Percentiles rank a stretch among this genome's conserved stretches.
These are phyloP conservation scores for Microthlaspi erraticum DNA, from an alignment of 345 rosid genomes.

Conservation along the genomic window DNA sequence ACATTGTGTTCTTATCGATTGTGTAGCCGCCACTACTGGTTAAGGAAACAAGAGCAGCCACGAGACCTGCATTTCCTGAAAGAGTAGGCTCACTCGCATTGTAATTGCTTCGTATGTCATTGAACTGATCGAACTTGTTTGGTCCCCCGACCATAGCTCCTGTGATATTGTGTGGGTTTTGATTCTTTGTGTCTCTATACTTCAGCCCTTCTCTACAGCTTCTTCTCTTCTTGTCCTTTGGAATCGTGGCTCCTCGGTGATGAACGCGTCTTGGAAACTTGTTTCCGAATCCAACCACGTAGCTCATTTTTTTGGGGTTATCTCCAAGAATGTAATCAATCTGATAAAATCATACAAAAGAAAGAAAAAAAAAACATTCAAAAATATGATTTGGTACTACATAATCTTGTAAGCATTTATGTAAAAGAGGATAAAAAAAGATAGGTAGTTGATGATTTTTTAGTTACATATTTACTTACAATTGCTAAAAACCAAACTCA, in stretches of 20 bases:
- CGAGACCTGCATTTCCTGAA: conserved; percentile 82
- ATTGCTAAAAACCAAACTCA: neutral
- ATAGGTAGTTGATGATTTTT: neutral
- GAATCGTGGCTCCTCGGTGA: conserved; percentile 85
- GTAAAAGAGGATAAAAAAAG: neutral
- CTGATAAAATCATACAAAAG: conserved; percentile 40
- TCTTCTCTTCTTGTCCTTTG: conserved; percentile 54
- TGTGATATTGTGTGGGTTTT: conserved; percentile 72
- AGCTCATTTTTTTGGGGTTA: conserved; percentile 87
- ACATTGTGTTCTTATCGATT: conserved; percentile 73
- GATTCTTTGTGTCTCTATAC: conserved; percentile 61
- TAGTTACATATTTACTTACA: neutral
- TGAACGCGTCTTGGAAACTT: conserved; percentile 79
- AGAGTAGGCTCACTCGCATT: conserved; percentile 80
- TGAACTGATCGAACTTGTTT: conserved; percentile 66
- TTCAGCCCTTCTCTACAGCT: conserved; percentile 77
- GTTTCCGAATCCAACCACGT: conserved; percentile 71
- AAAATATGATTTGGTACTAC: too few relatives aligned
- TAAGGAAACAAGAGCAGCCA: conserved; percentile 77
- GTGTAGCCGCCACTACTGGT: conserved; percentile 56
- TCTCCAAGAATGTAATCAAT: conserved; percentile 79
- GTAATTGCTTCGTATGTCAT: conserved; percentile 56
- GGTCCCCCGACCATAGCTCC: conserved; percentile 98
- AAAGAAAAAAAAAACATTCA: neutral
- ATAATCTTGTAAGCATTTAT: neutral